phyloP scores from a whole-genome alignment of 805 yeast species.

The Huiozyma naganishii region DNA sequence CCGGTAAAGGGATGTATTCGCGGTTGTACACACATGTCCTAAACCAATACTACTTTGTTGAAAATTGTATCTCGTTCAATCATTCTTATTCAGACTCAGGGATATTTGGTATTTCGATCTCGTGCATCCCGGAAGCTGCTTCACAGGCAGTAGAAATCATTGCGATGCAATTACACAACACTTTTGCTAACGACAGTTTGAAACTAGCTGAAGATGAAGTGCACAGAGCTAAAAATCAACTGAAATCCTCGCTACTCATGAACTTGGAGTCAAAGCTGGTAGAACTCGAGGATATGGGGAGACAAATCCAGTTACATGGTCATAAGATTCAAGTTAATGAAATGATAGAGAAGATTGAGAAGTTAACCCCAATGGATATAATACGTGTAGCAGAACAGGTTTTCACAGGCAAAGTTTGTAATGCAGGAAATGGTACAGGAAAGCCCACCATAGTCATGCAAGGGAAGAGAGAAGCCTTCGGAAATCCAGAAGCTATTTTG shows the following conservation, averaged over 20 bases:
- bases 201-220: conserved; percentile 66
- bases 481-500: conserved; percentile 63
- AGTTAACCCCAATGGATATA: conserved; percentile 56
- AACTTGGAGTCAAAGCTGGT: conserved; percentile 87
- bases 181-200: conserved; percentile 44
- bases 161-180: conserved; percentile 46
- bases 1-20: conserved; percentile 98
- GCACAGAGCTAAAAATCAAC: conserved; percentile 82
- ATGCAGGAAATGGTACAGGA: conserved; percentile 41
- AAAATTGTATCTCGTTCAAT: conserved; percentile 77
- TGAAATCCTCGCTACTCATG: conserved; percentile 80
- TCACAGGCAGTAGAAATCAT: conserved; percentile 72
- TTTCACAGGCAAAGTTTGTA: conserved; percentile 51
- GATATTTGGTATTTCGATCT: conserved; percentile 75
- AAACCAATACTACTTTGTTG: conserved; percentile 85
- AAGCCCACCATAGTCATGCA: conserved; percentile 82
- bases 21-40: conserved; percentile 83
- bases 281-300: conserved; percentile 89
- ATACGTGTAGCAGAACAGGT: conserved; percentile 64
- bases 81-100: conserved; percentile 89
- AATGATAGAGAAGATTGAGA: conserved; percentile 70
- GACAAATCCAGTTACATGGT: conserved; percentile 84
- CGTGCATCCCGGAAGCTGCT: conserved; percentile 82
- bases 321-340: conserved; percentile 63
- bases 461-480: conserved; percentile 77